A percentile compares a stretch with the other conserved stretches of the same genome.
phyloP scores from a whole-genome alignment of 345 rosid species.

The Moringa oleifera region DNA sequence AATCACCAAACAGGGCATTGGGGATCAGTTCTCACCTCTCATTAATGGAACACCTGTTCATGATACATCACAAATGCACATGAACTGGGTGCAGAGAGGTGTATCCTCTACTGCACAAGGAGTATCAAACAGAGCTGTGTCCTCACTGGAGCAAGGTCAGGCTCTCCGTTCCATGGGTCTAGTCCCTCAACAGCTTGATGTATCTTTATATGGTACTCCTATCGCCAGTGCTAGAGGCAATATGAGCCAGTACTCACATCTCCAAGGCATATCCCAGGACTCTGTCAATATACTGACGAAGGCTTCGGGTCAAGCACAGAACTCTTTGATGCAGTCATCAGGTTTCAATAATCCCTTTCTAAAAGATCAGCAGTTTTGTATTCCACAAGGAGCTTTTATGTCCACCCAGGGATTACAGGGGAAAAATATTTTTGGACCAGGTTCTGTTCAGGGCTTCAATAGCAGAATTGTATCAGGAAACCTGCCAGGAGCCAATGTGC shows the following conservation, averaged over 20 bases:
- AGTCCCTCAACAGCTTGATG: conserved; percentile 45
- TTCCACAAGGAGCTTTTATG: conserved; percentile 29
- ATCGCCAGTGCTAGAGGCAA: conserved; percentile 41
- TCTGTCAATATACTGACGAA: conserved; percentile 22
- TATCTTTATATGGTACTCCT: conserved; percentile 48
- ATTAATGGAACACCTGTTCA: conserved; percentile 52
- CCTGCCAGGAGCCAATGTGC: conserved; percentile 25
- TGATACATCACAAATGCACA: conserved; percentile 40
- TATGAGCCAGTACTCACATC: conserved; percentile 32
- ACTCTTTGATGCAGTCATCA: conserved; percentile 30
- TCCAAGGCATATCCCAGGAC: conserved; percentile 30
- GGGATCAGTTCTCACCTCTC: conserved; percentile 34
- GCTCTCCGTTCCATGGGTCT: conserved; percentile 32
- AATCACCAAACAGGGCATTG: conserved; percentile 34
- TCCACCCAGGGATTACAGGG: conserved; percentile 36
- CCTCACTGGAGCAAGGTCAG: conserved; percentile 38
- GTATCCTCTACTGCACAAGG: conserved; percentile 42
- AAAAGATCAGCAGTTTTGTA: conserved; percentile 29
- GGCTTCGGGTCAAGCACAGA: conserved; percentile 36
- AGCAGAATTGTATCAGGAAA: conserved; percentile 28
- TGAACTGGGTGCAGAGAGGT: conserved; percentile 45
- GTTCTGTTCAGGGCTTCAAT: conserved; percentile 30
- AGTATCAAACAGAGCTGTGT: conserved; percentile 25
- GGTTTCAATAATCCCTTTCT: conserved; percentile 25
- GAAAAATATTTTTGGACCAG: conserved; percentile 31